Evolutionary conservation across 805 yeast species (phyloP).

Genomic region (Pichia kluyveri): DNA sequence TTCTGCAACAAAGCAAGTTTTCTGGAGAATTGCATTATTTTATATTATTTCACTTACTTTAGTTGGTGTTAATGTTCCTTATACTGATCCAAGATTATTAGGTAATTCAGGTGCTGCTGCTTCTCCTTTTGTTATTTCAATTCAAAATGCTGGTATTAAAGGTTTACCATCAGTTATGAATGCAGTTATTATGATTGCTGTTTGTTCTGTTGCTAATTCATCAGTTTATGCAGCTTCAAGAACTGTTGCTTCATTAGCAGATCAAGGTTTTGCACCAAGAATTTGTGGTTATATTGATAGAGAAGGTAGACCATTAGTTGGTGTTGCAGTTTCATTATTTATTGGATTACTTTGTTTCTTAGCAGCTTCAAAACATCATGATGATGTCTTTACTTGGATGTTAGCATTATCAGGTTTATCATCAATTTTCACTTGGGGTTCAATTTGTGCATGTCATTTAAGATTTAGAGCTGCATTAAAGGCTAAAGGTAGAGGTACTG

Average conservation of each 20-base stretch:
- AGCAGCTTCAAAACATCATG: slow-evolving; percentile 46
- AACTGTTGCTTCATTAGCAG: slow-evolving; percentile 57
- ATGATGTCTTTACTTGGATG: slow-evolving; percentile 59
- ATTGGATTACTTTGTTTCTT: slow-evolving; percentile 53
- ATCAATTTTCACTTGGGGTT: slow-evolving; percentile 68
- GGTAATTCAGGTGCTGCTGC: slow-evolving; percentile 41
- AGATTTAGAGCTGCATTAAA: slow-evolving; percentile 60
- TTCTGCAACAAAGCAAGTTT: slow-evolving; percentile 54
- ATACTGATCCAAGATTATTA: slow-evolving; percentile 37
- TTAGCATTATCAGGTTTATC: slow-evolving; percentile 69
- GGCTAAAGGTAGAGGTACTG: slow-evolving; percentile 53
- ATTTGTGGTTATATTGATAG: slow-evolving; percentile 61
- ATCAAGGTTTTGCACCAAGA: slow-evolving; percentile 58
- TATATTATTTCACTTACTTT: slow-evolving; percentile 45
- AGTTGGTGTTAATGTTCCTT: slow-evolving; percentile 56
- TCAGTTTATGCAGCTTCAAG: slow-evolving; percentile 66
- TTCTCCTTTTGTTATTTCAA: slow-evolving; percentile 68
- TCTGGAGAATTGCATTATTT: slow-evolving; percentile 54
- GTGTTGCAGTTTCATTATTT: slow-evolving; percentile 43
- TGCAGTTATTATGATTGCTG: slow-evolving; percentile 62
- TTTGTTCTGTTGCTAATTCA: slow-evolving; percentile 66
- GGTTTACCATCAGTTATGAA: slow-evolving; percentile 64
- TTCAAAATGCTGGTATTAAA: slow-evolving; percentile 47
- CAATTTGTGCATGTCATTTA: slow-evolving; percentile 57
- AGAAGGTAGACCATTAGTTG: slow-evolving; percentile 67